Evolutionary conservation across 2,329 filamentous ascomycete species (phyloP), one percentile per base, ranked within the genome.

Genomic region (Diaporthe citrichinensis): DNA sequence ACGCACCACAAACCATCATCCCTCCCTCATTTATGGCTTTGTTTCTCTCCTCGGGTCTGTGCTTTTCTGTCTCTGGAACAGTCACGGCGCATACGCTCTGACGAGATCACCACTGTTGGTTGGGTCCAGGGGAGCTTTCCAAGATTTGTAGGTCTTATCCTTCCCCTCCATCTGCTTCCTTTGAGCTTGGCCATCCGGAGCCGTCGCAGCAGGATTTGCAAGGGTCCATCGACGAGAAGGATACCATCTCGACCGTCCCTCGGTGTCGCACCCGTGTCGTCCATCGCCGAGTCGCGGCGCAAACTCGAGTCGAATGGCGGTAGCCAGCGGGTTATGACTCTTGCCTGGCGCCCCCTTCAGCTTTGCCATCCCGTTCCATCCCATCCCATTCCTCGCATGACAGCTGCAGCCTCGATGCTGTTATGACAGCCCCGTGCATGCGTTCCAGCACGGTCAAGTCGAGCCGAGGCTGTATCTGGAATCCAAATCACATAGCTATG

Each of bases 121-220:
- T 31, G 71, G 41, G 44, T 53, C 41, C 58, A 44, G 49, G 46
- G 71, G 36, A 65, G 71, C 36, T 73, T 55, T 65, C 36, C 34
- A 65, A 55, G 71, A 73, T 57, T 57, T 67, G 71, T 73, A 73
- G 71, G 71, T 73, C 41, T 39, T 10, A 23, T 62, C 23, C 49
- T 31, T 28, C 23, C 44, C 28, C 15, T 15, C 39, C 23, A 14
- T 36, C 4, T 51, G 20, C 58, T 14, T 53, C 17, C 58, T 49
- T 39, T 28, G 39, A 36, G 49, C 49, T 39, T 69, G 31, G 65
- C 49, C 46, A 41, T 53, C 65, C 62, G 31, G 53, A 25, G 31
- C n/a, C 65, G 8, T 39, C 46, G 65, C 49, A 41, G 49, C 25
- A n/a, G 20, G 41, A 15, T 28, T 2, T 53, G 17, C 23, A n/a